Evolutionary conservation across 108 stramenopile genomes (phyloP).

Genomic region (Pseudonitzschia pungens): DNA sequence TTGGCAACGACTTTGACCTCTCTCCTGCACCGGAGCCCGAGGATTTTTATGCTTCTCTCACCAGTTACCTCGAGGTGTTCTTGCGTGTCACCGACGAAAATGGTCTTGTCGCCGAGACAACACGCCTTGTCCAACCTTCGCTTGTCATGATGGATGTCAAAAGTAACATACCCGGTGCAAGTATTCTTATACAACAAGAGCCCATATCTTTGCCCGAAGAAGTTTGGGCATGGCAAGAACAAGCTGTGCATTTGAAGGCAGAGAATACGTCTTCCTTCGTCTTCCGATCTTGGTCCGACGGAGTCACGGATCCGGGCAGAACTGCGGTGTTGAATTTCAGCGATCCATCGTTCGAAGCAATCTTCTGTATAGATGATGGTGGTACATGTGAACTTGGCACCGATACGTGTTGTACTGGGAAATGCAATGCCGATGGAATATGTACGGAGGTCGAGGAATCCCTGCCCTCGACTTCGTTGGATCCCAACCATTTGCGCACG

Average conservation of each 20-base stretch:
- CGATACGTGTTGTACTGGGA: neutral
- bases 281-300: conserved; percentile 31
- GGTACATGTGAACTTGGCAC: neutral
- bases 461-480: neutral
- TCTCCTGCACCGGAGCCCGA: neutral
- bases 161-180: conserved; percentile 11
- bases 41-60: conserved; percentile 17
- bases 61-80: conserved; percentile 36
- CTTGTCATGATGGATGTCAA: conserved; percentile 2
- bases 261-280: conserved; percentile 7
- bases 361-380: neutral
- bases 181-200: conserved; percentile 5
- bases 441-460: neutral
- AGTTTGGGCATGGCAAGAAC: conserved; percentile 15
- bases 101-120: conserved; percentile 22
- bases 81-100: conserved; percentile 22
- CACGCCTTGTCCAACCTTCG: neutral
- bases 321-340: neutral
- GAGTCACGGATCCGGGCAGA: neutral
- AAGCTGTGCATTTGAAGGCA: conserved; percentile 9
- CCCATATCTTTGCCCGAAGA: conserved; percentile 3
- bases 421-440: neutral
- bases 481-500: no score
- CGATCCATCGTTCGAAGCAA: neutral
- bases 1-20: conserved; percentile 16